These are phyloP conservation scores for Chlorencoelia australis DNA, from an alignment of 2,329 filamentous ascomycete genomes.

Conservation along the genomic window DNA sequence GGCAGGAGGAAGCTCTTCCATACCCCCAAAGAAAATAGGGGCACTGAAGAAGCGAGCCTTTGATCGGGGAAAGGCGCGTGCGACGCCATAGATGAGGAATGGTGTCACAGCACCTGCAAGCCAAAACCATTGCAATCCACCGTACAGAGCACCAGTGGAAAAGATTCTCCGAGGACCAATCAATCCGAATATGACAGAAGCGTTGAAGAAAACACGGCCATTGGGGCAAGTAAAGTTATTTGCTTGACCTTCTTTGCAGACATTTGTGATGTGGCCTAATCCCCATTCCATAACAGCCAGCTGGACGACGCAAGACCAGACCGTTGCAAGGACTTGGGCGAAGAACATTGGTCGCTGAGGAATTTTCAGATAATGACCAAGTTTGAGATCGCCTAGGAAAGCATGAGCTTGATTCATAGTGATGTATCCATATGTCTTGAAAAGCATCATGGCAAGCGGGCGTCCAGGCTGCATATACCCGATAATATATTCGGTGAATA, in stretches of 20 bases:
- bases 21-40: constrained; percentile 8
- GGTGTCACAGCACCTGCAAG: constrained; percentile 55
- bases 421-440: constrained; percentile 33
- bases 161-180: constrained; percentile 52
- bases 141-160: constrained; percentile 42
- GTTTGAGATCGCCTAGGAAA: constrained; percentile 32
- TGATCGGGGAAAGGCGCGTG: constrained; percentile 50
- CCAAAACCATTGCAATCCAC: constrained; percentile 60
- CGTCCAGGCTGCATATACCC: constrained; percentile 64
- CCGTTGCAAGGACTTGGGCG: constrained; percentile 54
- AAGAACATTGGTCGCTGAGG: constrained; percentile 58
- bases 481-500: constrained; percentile 63
- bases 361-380: constrained; percentile 44
- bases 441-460: constrained; percentile 67
- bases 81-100: constrained; percentile 42
- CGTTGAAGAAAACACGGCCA: constrained; percentile 46
- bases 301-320: constrained; percentile 57
- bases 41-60: constrained; percentile 36
- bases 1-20: constrained; percentile 44
- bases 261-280: constrained; percentile 47
- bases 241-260: constrained; percentile 43
- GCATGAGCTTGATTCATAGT: constrained; percentile 10
- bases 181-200: constrained; percentile 62
- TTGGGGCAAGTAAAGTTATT: constrained; percentile 38
- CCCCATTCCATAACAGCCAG: constrained; percentile 54